Conservation (phyloP, 2,329 filamentous ascomycete genomes). For the Ploettnerulaceae sp. region DNA sequence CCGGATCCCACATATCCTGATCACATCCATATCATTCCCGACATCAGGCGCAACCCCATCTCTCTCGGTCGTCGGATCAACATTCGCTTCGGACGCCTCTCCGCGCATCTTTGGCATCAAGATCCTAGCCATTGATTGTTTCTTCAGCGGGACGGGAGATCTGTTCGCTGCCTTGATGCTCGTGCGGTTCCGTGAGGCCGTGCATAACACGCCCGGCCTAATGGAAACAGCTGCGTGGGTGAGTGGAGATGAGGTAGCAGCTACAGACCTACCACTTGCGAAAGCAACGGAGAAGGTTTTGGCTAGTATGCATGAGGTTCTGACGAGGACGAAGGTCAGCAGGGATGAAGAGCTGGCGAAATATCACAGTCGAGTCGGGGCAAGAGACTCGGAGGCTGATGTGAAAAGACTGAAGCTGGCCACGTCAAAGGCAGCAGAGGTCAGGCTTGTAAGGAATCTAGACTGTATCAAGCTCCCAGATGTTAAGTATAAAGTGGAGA, state of each 20-base stretch:
- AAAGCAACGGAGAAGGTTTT: conserved; percentile 80
- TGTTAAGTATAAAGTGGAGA: conserved; percentile 56
- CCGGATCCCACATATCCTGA: conserved; percentile 79
- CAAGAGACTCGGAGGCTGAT: conserved; percentile 37
- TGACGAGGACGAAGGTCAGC: conserved; percentile 61
- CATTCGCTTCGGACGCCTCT: conserved; percentile 55
- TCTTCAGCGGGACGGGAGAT: conserved; percentile 94
- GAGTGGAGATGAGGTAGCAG: conserved; percentile 64
- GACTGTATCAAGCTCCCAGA: conserved; percentile 62
- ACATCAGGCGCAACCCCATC: conserved; percentile 47
- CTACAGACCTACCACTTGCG: conserved; percentile 74
- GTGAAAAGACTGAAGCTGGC: conserved; percentile 28
- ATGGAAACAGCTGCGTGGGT: conserved; percentile 62
- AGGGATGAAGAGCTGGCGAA: conserved; percentile 60
- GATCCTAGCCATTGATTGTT: conserved; percentile 83
- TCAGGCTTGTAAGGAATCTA: conserved; percentile 74
- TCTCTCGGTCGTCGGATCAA: conserved; percentile 74
- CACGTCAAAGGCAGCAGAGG: conserved; percentile 79
- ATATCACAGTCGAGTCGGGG: conserved; percentile 42
- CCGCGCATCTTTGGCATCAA: conserved; percentile 85
- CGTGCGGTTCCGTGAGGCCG: conserved; percentile 80
- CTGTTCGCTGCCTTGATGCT: conserved; percentile 96
- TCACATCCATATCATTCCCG: conserved; percentile 76
- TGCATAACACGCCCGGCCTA: conserved; percentile 46
- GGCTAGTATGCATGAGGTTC: conserved; percentile 85